Evolutionary conservation across 257 asterid genomes (phyloP), one percentile per base, ranked within the genome.

Genomic region (Phtheirospermum japonicum): DNA sequence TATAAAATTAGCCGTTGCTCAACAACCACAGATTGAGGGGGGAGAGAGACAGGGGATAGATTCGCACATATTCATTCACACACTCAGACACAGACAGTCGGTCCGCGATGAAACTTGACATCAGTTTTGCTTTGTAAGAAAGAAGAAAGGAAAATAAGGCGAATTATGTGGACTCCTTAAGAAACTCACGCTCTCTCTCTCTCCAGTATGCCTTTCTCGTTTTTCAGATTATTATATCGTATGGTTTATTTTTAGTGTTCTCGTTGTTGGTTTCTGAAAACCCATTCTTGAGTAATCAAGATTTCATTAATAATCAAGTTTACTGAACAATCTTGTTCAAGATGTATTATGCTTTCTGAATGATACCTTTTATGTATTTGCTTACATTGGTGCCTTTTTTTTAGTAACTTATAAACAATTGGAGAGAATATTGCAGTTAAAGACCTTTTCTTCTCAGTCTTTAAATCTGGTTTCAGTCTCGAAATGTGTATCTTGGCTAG

Each of bases 1-100:
- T 65, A 52, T 19, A 52, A 32, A 37, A 42, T 0, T 68, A 65
- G 71, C 74, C 79, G 72, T 69, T 60, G 62, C 50, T 10, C 43
- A 19, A 55, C 48, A 59, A 11, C 54, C 69, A 49, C 61, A 37
- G 26, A 16, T 16, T 48, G 53, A 48, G 53, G 26, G 4, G 10
- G 8, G 11, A 36, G 2, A 36, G 8, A 36, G 11, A n/a, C 42
- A 9, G 2, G 42, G 10, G 11, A 48, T 14, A 20, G 28, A 19
- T 52, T 7, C 18, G 4, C 48, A 34, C 37, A 51, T 6, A 9
- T 19, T 14, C 13, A 26, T 1, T 5, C 23, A 57, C 13, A 37
- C 45, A 28, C 52, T 0, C 59, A 16, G 33, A 33, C 67, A 31
- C 69, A 34, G 34, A 37, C n/a, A n/a, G n/a, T n/a, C 59, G 2